Base-by-base conservation (phyloP, 306 rosid species). In the Rubus idaeus region DNA sequence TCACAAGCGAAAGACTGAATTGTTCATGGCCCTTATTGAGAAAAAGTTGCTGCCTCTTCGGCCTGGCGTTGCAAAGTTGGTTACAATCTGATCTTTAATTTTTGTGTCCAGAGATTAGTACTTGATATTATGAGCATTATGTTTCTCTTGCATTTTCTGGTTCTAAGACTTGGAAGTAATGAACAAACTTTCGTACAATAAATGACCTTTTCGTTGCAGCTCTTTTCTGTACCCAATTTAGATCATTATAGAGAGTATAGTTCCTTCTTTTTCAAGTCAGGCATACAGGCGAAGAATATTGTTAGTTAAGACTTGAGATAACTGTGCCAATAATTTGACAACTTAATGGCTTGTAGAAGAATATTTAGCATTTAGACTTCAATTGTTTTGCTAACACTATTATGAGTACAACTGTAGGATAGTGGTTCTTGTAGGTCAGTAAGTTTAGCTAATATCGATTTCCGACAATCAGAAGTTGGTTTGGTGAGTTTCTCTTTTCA, bases 41-140 rank as follows among this genome's bases (percentile, higher is more conserved):
- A 92, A 95, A 81, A 91, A 88, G 83, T 82, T 92, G 78, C 85
- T 95, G 79, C 98, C 99, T 78, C 97, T 95, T 85, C 94, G 96
- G 39, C 97, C 99, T 16, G 97, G 99, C 62, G 99, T 95, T 79
- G 98, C 92, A 83, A 95, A 92, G 97, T 95, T 81, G 73, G 96
- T 91, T 83, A 81, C 89, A 77, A 53, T 73, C 88, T 82, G 64
- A 44, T 64, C 80, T 78, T 85, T 78, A 58, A 10, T 73, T 57
- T 39, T 42, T 72, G 66, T 30, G 35, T 30, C 35, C 37, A 39
- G 12, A 8, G 20, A 85, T 65, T 71, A 41, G 75, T 52, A 51
- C 26, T 47, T 56, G 12, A 21, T 65, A 4, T 57, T 67, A 6
- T 66, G 37, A 10, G 17, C 12, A 13, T 49, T 12, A 10, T 17